Percentiles rank a stretch among this genome's conserved stretches.
Conservation (phyloP, 2,329 filamentous ascomycete species). For the Colletotrichum sp. region DNA sequence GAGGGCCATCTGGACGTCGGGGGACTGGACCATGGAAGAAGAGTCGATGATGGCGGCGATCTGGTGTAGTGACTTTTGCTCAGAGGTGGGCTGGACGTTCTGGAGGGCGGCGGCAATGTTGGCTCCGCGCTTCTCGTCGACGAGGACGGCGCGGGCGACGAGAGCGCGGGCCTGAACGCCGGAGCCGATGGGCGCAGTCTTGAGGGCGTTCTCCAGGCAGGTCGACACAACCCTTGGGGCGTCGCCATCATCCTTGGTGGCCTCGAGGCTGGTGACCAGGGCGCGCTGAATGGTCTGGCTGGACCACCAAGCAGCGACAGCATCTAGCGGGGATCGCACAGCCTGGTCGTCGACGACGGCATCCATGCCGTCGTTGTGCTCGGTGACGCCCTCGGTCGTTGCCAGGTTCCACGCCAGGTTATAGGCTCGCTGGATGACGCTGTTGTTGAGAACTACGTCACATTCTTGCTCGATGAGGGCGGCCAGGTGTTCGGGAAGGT, state of each 20-base stretch:
- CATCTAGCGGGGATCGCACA: conserved; percentile 86
- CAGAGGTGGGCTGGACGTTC: conserved; percentile 50
- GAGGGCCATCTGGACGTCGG: conserved; percentile 62
- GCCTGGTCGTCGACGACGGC: conserved; percentile 84
- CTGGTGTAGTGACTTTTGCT: conserved; percentile 34
- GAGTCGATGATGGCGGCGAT: conserved; percentile 51
- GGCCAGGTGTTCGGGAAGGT: conserved; percentile 78
- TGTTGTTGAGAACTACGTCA: conserved; percentile 79
- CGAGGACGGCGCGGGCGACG: conserved; percentile 62
- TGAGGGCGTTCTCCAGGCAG: conserved; percentile 72
- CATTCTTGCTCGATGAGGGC: conserved; percentile 79
- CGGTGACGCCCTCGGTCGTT: conserved; percentile 69
- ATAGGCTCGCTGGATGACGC: conserved; percentile 83
- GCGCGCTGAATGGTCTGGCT: conserved; percentile 72
- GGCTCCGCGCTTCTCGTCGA: conserved; percentile 56
- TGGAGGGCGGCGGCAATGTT: conserved; percentile 63
- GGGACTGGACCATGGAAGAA: conserved; percentile 46
- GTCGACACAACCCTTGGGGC: conserved; percentile 43
- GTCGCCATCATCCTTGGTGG: conserved; percentile 50
- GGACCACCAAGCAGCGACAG: conserved; percentile 91
- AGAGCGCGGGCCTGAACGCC: conserved; percentile 68
- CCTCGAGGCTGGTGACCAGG: conserved; percentile 67
- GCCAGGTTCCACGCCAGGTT: conserved; percentile 89
- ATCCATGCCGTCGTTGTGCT: conserved; percentile 76
- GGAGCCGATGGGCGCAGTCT: conserved; percentile 79